Evolutionary conservation across 148 eudicot genomes (phyloP).

Genomic region (Tetragonia tetragonoides): DNA sequence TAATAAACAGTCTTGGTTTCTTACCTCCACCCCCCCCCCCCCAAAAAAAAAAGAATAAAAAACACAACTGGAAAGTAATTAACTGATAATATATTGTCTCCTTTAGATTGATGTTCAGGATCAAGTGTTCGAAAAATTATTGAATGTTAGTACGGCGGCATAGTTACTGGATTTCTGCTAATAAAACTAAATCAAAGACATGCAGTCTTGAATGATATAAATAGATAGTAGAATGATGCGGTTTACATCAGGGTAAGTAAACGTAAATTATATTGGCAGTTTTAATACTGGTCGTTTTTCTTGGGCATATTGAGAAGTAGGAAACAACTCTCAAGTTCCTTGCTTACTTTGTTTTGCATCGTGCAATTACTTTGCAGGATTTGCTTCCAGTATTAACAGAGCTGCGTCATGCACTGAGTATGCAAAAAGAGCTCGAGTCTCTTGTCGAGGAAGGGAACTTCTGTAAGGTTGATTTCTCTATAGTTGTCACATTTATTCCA

Average conservation of each 20-base stretch:
- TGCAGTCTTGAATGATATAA: background rate
- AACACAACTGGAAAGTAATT: background rate
- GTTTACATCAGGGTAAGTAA: background rate
- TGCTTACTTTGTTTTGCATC: slow-evolving; percentile 12
- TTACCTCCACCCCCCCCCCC: too few relatives aligned
- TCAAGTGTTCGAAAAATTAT: background rate
- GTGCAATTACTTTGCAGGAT: slow-evolving; percentile 50
- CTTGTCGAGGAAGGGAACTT: slow-evolving; percentile 82
- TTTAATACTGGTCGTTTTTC: slow-evolving; percentile 1
- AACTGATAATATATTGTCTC: background rate
- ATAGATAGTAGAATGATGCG: background rate
- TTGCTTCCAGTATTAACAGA: slow-evolving; percentile 73
- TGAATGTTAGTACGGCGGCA: background rate
- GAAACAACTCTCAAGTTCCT: background rate
- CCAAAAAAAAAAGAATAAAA: background rate
- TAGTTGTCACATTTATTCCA: background rate
- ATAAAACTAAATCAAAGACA: background rate
- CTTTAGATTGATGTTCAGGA: background rate
- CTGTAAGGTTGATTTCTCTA: slow-evolving; percentile 54
- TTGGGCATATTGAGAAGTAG: background rate
- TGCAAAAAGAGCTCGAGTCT: slow-evolving; percentile 75
- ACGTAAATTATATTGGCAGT: background rate
- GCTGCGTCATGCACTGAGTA: slow-evolving; percentile 58
- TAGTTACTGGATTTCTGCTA: background rate
- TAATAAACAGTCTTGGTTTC: too few relatives aligned